These are phyloP conservation scores for Cerrena zonata DNA, from an alignment of 1,284 basidiomycete genomes.

Conservation along the genomic window DNA sequence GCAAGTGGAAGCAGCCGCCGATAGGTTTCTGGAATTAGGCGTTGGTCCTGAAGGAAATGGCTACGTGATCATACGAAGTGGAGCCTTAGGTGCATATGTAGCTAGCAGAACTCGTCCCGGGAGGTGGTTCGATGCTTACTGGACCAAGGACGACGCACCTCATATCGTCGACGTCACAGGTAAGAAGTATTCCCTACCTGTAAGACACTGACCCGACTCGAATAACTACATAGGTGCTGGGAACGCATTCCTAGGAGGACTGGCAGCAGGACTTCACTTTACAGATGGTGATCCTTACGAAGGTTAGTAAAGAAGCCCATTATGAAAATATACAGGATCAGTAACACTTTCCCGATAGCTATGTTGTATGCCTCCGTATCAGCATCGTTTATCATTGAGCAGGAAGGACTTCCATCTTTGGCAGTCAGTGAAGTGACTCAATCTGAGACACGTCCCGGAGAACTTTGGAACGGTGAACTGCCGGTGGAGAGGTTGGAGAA, in stretches of 20 bases:
- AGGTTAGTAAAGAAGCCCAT: constrained; percentile 40
- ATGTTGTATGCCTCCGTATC: constrained; percentile 70
- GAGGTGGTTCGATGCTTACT: constrained; percentile 76
- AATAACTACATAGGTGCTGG: constrained; percentile 59
- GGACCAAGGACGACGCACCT: constrained; percentile 40
- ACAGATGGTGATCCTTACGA: constrained; percentile 53
- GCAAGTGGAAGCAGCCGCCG: constrained; percentile 58
- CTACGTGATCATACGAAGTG: constrained; percentile 72
- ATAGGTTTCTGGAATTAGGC: constrained; percentile 51
- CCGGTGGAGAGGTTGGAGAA: constrained; percentile 48
- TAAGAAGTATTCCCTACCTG: constrained; percentile 25
- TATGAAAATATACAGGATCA: background rate
- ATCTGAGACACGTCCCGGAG: constrained; percentile 27
- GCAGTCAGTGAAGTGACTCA: constrained; percentile 17
- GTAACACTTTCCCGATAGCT: constrained; percentile 35
- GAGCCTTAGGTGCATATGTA: constrained; percentile 71
- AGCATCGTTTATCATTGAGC: constrained; percentile 80
- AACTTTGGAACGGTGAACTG: constrained; percentile 65
- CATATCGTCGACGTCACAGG: constrained; percentile 82
- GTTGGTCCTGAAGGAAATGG: constrained; percentile 45
- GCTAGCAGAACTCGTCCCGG: constrained; percentile 38
- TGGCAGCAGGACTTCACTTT: constrained; percentile 67
- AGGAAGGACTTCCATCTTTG: constrained; percentile 63
- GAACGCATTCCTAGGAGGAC: constrained; percentile 81
- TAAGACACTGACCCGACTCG: background rate